Conservation (phyloP, 2,329 filamentous ascomycete species). For the Aspergillus glaucus region DNA sequence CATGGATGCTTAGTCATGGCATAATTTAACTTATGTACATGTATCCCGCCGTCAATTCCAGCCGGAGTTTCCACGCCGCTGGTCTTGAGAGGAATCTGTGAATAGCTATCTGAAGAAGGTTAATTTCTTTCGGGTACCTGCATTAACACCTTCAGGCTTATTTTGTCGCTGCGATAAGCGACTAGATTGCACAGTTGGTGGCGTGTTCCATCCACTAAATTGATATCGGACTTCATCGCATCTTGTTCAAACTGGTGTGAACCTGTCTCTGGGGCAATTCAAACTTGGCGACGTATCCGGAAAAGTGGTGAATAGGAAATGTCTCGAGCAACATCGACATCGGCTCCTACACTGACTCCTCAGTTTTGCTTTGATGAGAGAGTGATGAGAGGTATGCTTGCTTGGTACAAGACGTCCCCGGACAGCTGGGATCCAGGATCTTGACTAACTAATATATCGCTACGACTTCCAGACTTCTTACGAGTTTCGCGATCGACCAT, state of each 20-base stretch:
- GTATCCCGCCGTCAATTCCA: background rate
- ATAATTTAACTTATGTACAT: background rate
- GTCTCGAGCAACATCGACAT: slow-evolving; percentile 33
- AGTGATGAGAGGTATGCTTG: slow-evolving; percentile 57
- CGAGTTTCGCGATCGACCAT: slow-evolving; percentile 75
- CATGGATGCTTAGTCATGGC: background rate
- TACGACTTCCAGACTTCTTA: slow-evolving; percentile 65
- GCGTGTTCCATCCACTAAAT: too few species aligned
- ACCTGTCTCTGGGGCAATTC: slow-evolving; percentile 26
- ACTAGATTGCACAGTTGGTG: too few species aligned
- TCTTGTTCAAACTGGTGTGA: slow-evolving; percentile 33
- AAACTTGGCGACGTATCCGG: slow-evolving; percentile 19
- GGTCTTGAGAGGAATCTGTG: background rate
- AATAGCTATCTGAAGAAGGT: background rate
- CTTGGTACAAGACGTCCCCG: background rate
- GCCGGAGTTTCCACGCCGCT: background rate
- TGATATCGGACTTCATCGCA: background rate
- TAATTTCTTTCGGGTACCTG: too few species aligned
- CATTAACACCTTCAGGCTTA: too few species aligned
- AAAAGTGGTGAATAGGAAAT: slow-evolving; percentile 25
- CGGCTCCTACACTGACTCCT: slow-evolving; percentile 54
- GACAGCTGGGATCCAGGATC: background rate
- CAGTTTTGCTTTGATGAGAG: slow-evolving; percentile 73
- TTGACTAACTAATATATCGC: background rate
- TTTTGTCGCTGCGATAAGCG: too few species aligned